Evolutionary conservation across 345 rosid genomes (phyloP), one percentile per base, ranked within the genome.

Genomic region (Aegle marmelos): DNA sequence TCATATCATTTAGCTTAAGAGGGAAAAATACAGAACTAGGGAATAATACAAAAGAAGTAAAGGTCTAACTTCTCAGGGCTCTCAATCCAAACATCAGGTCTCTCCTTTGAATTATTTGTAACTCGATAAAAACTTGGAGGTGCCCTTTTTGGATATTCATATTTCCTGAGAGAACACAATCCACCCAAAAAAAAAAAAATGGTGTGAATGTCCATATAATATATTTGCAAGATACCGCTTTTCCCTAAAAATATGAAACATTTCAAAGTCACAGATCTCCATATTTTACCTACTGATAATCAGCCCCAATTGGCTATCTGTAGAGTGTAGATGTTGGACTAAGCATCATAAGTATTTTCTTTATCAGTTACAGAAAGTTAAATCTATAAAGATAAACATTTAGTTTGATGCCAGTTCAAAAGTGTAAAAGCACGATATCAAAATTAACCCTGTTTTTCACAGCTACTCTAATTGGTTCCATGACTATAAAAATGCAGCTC

Each of bases 21-120:
- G 37, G 14, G 58, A 61, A 33, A 24, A 73, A 75, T 30, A 63
- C 28, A 70, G 54, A 56, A 74, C n/a, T n/a, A n/a, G n/a, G n/a
- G 58, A 61, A 33, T 28, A 73, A 75, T 30, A 63, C 28, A 70
- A 59, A 56, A 74, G 75, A 73, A 79, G 91, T 83, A 82, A 93
- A 71, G 75, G 73, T 78, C 92, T 85, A 83, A 93, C 99, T 91
- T 93, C 81, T 95, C 98, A 66, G 99, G 99, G 92, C 90, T 89
- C 61, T 95, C 98, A 69, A 95, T 88, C 99, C 99, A 95, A 74
- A 95, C 97, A 87, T 95, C 99, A 2, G 99, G 99, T 78, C 99
- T 90, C 89, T 93, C 99, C 82, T 92, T 93, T 13, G 96, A 89
- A 79, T 91, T 88, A 81, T 92, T 91, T 36, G 97, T 95, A 75